Evolutionary conservation across 495 filamentous ascomycete genomes (phyloP).

Genomic region (Baudoinia panamericana): DNA sequence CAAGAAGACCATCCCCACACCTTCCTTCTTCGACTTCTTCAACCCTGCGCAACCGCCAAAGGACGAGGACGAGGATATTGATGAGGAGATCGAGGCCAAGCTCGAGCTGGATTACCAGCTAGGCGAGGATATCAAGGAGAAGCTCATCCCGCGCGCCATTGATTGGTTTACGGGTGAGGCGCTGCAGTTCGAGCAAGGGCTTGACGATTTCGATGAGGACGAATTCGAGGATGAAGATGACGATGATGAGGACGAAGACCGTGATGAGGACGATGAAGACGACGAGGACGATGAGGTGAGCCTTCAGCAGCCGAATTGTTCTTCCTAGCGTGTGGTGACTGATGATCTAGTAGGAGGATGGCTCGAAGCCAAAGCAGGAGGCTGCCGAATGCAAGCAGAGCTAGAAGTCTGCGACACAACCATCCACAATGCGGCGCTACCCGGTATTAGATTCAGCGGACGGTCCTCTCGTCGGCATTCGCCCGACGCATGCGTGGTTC

Average conservation of each 20-base stretch:
- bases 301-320: neutral
- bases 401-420: too few species aligned
- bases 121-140: constrained; percentile 99
- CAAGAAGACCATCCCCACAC: constrained; percentile 95
- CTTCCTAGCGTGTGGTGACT: constrained; percentile 23
- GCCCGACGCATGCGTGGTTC: too few species aligned
- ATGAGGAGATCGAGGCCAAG: constrained; percentile 89
- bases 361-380: constrained; percentile 95
- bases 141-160: constrained; percentile 94
- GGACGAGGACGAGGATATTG: constrained; percentile 62
- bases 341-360: constrained; percentile 58
- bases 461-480: too few species aligned
- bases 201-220: constrained; percentile 73
- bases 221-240: constrained; percentile 83
- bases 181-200: constrained; percentile 88
- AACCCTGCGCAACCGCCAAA: constrained; percentile 81
- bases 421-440: too few species aligned
- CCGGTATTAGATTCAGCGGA: too few species aligned
- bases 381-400: constrained; percentile 99
- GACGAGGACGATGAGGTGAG: constrained; percentile 84
- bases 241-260: constrained; percentile 79
- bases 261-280: constrained; percentile 78
- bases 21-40: constrained; percentile 99
- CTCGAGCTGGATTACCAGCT: constrained; percentile 98
- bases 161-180: constrained; percentile 99